Percentiles rank a stretch among this genome's conserved stretches.
Conservation (phyloP, 2,329 filamentous ascomycete genomes). For the Helotiales sp. region DNA sequence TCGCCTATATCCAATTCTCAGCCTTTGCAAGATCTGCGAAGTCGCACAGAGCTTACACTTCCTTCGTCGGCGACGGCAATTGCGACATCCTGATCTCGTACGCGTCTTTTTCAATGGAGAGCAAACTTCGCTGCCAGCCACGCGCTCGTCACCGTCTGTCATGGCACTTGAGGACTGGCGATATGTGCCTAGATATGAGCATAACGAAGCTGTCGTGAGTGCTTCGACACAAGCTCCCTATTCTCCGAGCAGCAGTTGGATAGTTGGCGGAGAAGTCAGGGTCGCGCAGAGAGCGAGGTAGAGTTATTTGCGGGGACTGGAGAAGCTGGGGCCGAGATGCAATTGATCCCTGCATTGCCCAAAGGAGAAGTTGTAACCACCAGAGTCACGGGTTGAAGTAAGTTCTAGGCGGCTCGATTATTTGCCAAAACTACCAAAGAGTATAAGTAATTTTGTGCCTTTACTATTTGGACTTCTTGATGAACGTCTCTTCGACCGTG, state of each 20-base stretch:
- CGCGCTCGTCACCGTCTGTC: slow-evolving; percentile 3
- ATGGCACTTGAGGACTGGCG: slow-evolving; percentile 37
- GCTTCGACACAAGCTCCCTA: neutral
- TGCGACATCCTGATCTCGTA: slow-evolving; percentile 36
- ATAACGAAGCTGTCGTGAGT: neutral
- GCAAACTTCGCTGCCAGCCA: slow-evolving; percentile 22
- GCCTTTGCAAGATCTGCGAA: neutral
- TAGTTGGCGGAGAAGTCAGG: neutral
- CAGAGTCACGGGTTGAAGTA: no score
- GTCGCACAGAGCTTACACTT: slow-evolving; percentile 32
- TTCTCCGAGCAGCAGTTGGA: neutral
- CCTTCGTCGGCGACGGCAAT: slow-evolving; percentile 35
- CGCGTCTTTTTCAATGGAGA: slow-evolving; percentile 28
- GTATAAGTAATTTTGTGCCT: no score
- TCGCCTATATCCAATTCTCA: slow-evolving; percentile 24
- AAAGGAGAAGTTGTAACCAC: neutral
- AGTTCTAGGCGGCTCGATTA: no score
- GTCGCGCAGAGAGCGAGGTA: neutral
- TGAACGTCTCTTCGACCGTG: no score
- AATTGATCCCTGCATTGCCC: neutral
- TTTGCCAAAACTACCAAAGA: no score
- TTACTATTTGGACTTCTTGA: no score
- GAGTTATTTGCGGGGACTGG: neutral
- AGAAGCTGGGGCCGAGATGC: no score
- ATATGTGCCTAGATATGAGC: neutral